Percentiles rank a stretch among this genome's conserved stretches.
phyloP scores from a whole-genome alignment of 2,329 filamentous ascomycete species.

The Penicillium brasilianum region DNA sequence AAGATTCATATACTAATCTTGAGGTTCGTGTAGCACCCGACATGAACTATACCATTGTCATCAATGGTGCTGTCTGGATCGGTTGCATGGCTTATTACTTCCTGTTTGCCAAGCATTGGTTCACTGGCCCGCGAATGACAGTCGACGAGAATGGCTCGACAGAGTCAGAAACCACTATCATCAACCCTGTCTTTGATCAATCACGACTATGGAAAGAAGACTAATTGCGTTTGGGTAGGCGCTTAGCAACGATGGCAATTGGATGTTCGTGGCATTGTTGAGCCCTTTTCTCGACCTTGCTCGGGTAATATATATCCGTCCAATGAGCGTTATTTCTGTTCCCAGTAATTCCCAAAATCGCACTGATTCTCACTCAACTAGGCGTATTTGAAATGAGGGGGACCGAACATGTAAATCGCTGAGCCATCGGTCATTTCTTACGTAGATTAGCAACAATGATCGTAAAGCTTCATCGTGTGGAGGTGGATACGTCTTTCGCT shows the following conservation, averaged over 20 bases:
- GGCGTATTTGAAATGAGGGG: not conserved
- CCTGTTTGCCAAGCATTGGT: conserved; percentile 64
- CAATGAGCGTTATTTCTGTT: not conserved
- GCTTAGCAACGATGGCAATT: no score
- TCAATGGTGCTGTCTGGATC: conserved; percentile 64
- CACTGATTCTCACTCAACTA: not conserved
- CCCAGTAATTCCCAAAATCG: no score
- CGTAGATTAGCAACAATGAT: not conserved
- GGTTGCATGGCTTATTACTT: conserved; percentile 62
- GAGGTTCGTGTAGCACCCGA: conserved; percentile 39
- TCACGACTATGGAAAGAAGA: not conserved
- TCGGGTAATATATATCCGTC: not conserved
- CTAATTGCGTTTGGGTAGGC: not conserved
- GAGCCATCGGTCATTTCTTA: not conserved
- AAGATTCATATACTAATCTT: not conserved
- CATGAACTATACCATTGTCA: conserved; percentile 70
- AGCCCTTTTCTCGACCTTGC: no score
- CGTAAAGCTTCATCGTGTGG: not conserved
- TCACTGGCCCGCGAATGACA: conserved; percentile 64
- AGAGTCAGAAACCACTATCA: not conserved
- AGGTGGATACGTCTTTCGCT: conserved; percentile 4
- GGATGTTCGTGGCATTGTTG: no score
- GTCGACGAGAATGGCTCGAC: conserved; percentile 41
- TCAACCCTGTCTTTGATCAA: not conserved
- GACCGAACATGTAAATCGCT: not conserved